Conservation (phyloP, 2,329 filamentous ascomycete genomes). For the Pseudocercospora eumusae region DNA sequence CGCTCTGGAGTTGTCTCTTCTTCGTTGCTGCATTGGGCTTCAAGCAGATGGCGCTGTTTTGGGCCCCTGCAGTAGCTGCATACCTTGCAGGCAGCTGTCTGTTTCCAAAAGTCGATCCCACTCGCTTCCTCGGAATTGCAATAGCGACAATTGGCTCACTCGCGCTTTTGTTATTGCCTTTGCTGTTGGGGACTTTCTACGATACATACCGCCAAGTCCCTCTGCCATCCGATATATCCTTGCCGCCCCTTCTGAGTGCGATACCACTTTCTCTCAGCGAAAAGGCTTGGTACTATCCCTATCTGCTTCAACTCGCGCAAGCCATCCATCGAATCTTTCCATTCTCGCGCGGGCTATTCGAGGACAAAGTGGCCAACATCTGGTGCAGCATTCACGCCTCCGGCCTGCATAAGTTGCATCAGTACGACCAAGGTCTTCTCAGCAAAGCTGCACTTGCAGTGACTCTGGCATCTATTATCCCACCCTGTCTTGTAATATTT, state of each 20-base stretch:
- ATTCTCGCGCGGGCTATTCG: conserved; percentile 91
- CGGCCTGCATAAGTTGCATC: conserved; percentile 74
- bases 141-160: conserved; percentile 73
- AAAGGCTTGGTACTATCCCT: conserved; percentile 69
- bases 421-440: conserved; percentile 69
- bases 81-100: conserved; percentile 86
- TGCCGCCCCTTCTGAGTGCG: conserved; percentile 64
- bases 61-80: conserved; percentile 87
- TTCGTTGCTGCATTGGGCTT: conserved; percentile 94
- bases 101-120: conserved; percentile 68
- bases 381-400: conserved; percentile 89
- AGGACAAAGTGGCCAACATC: conserved; percentile 98
- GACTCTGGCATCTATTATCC: conserved; percentile 74
- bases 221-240: conserved; percentile 51
- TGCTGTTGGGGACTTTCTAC: conserved; percentile 71
- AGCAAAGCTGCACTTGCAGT: conserved; percentile 73
- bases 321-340: conserved; percentile 92
- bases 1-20: conserved; percentile 87
- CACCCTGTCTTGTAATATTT: conserved; percentile 78
- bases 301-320: conserved; percentile 77
- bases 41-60: conserved; percentile 99
- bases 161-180: conserved; percentile 70
- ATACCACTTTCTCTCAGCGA: conserved; percentile 59
- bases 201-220: conserved; percentile 66
- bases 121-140: conserved; percentile 73